phyloP scores from a whole-genome alignment of 2,329 filamentous ascomycete species.

The Diaporthe sp. region DNA sequence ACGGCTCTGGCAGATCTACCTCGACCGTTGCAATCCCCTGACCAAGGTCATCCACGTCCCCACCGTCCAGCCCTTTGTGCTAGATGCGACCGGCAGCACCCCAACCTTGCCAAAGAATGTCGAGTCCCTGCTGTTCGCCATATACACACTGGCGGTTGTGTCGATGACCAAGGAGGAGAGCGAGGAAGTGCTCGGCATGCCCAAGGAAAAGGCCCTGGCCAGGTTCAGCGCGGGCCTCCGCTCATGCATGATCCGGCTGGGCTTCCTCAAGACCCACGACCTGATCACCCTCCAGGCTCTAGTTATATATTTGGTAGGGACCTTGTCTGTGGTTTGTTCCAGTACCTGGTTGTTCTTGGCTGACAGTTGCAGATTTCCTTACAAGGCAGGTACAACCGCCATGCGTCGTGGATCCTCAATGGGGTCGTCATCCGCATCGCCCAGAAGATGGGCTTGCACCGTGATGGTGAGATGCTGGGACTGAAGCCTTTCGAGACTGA shows the following conservation, averaged over 20 bases:
- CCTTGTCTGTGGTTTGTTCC: neutral
- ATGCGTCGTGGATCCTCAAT: conserved; percentile 69
- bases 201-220: conserved; percentile 60
- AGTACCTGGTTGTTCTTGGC: neutral
- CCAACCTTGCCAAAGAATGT: conserved; percentile 65
- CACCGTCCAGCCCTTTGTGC: conserved; percentile 71
- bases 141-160: conserved; percentile 71
- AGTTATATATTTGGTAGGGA: conserved; percentile 64
- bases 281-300: conserved; percentile 69
- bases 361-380: conserved; percentile 59
- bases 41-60: conserved; percentile 80
- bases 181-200: conserved; percentile 59
- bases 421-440: conserved; percentile 72
- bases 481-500: conserved; percentile 73
- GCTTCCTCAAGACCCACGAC: conserved; percentile 69
- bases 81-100: conserved; percentile 70
- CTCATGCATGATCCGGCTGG: conserved; percentile 59
- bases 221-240: conserved; percentile 64
- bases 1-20: conserved; percentile 78
- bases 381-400: conserved; percentile 67
- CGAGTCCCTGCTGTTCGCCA: conserved; percentile 72
- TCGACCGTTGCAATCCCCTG: conserved; percentile 80
- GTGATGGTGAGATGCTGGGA: conserved; percentile 66
- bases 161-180: conserved; percentile 68
- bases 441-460: conserved; percentile 74